A percentile compares a stretch with the other conserved stretches of the same genome.
These are phyloP conservation scores for Starmerella asiatica DNA, from an alignment of 805 yeast genomes.

Conservation along the genomic window DNA sequence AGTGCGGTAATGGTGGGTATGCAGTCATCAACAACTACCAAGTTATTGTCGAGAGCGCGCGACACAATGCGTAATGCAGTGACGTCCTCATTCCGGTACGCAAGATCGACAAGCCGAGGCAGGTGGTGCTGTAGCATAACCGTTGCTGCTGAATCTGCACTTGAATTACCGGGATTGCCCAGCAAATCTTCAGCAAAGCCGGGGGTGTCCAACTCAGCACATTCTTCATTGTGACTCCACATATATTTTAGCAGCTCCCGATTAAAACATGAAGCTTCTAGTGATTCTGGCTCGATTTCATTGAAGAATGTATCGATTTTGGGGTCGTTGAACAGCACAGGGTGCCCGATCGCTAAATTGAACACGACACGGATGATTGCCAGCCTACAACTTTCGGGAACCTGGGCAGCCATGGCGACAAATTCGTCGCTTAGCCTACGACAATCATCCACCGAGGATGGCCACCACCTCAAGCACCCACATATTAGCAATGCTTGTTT, in stretches of 20 bases:
- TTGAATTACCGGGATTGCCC: neutral
- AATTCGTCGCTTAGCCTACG: neutral
- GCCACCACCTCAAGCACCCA: slow-evolving; percentile 4
- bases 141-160: neutral
- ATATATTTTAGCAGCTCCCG: slow-evolving; percentile 1
- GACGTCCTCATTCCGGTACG: slow-evolving; percentile 2
- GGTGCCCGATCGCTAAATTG: neutral
- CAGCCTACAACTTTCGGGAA: neutral
- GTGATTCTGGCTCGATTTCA: neutral
- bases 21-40: slow-evolving; percentile 13
- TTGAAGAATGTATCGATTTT: slow-evolving; percentile 1
- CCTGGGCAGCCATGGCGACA: neutral
- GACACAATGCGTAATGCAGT: slow-evolving; percentile 8
- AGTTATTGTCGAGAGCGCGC: slow-evolving; percentile 13
- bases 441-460: neutral
- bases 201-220: neutral
- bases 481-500: slow-evolving; percentile 2
- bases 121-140: slow-evolving; percentile 10
- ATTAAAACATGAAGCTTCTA: slow-evolving; percentile 1
- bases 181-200: neutral
- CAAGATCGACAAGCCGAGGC: slow-evolving; percentile 3
- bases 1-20: slow-evolving; percentile 5
- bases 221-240: neutral
- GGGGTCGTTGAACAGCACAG: slow-evolving; percentile 1
- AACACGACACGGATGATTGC: neutral